These are phyloP conservation scores for Globisporangium cederbergense DNA, from an alignment of 352 stramenopile species.

Conservation along the genomic window DNA sequence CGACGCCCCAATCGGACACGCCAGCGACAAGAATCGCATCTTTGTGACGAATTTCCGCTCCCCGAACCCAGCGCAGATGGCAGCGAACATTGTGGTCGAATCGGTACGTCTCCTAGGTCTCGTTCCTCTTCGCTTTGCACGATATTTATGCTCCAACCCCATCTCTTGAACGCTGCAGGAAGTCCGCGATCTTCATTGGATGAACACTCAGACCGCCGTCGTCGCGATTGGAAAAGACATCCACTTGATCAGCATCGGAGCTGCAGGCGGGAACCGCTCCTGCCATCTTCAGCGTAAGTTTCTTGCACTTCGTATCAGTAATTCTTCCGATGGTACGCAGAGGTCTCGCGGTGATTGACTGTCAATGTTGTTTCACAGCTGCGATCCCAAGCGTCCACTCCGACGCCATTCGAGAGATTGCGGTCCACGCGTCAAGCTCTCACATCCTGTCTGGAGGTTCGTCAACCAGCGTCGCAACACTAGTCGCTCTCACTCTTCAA, in stretches of 20 bases:
- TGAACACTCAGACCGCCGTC: slow-evolving; percentile 40
- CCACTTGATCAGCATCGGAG: slow-evolving; percentile 46
- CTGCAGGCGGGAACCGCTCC: slow-evolving; percentile 11
- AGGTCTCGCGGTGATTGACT: background rate
- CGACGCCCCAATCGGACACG: background rate
- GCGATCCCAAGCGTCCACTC: slow-evolving; percentile 58
- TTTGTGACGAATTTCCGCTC: slow-evolving; percentile 54
- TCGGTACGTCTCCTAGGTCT: slow-evolving; percentile 25
- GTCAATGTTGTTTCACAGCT: slow-evolving; percentile 19
- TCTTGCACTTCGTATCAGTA: background rate
- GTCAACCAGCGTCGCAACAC: background rate
- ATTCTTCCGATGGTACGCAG: background rate
- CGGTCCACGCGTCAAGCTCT: slow-evolving; percentile 29
- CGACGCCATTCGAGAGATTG: slow-evolving; percentile 71
- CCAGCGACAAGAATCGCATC: slow-evolving; percentile 43
- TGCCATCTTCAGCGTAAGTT: slow-evolving; percentile 38
- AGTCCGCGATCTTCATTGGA: slow-evolving; percentile 72
- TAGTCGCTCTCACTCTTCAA: background rate
- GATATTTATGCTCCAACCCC: background rate
- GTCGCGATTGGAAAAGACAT: slow-evolving; percentile 70
- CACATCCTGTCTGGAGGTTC: slow-evolving; percentile 45
- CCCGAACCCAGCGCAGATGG: slow-evolving; percentile 18
- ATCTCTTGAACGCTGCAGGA: slow-evolving; percentile 29
- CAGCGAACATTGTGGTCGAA: slow-evolving; percentile 34
- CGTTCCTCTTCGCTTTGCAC: background rate